Conservation (phyloP, 345 rosid species). For the Eucalyptus microcorys region DNA sequence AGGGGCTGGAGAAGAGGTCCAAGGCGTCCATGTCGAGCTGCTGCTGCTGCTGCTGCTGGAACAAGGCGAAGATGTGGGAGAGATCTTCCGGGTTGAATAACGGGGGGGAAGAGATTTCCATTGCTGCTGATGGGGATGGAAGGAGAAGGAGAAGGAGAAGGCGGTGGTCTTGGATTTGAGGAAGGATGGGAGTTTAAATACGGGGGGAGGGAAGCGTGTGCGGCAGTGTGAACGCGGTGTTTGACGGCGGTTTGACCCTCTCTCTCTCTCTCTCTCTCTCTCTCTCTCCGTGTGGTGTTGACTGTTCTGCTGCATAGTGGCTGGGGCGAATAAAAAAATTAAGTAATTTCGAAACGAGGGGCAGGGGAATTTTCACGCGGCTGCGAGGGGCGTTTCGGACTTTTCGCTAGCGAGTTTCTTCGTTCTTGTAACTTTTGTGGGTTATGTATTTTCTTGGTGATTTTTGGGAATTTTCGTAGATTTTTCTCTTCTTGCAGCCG, state of each 20-base stretch:
- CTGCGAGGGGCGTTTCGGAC: neutral
- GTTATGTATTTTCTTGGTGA: neutral
- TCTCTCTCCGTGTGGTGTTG: neutral
- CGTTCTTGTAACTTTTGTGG: accelerated
- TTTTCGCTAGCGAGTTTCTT: neutral
- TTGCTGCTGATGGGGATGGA: neutral
- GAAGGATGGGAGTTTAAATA: neutral
- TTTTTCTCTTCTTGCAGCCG: neutral
- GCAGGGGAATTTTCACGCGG: neutral
- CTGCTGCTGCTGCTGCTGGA: neutral
- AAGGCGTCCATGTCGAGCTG: constrained; percentile 1
- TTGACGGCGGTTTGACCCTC: constrained; percentile 7
- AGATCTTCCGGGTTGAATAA: constrained; percentile 16
- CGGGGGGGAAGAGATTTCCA: neutral
- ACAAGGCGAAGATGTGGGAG: constrained; percentile 5
- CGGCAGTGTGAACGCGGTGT: constrained; percentile 7
- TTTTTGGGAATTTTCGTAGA: neutral
- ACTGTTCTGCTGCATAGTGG: neutral
- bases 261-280: neutral
- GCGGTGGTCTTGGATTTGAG: neutral
- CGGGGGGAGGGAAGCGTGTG: constrained; percentile 5
- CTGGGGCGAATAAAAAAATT: neutral
- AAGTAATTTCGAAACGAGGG: neutral
- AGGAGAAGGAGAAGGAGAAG: neutral
- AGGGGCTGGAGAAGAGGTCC: neutral